These are phyloP conservation scores for Rhazya stricta DNA, from an alignment of 257 asterid species.

Conservation along the genomic window DNA sequence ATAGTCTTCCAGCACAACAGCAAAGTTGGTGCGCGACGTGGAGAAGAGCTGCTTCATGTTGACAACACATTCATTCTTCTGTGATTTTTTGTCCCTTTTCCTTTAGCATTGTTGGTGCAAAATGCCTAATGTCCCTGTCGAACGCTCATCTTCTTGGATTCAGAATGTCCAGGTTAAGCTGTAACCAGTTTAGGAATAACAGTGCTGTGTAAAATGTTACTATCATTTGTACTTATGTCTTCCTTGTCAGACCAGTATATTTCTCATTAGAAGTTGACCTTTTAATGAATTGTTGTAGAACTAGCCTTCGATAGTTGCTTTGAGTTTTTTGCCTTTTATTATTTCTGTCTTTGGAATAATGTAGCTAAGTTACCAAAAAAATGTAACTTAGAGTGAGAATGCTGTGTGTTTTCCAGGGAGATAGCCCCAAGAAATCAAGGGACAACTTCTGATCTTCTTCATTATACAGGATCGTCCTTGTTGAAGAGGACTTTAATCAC, in stretches of 20 bases:
- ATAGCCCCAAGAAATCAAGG: not conserved
- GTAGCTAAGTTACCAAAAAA: not conserved
- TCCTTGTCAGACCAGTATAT: not conserved
- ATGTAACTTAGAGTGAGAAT: not conserved
- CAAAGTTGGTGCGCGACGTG: slow-evolving; percentile 27
- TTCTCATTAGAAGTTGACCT: not conserved
- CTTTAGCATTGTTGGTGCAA: not conserved
- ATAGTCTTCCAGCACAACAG: slow-evolving; percentile 21
- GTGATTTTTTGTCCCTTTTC: not conserved
- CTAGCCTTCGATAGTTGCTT: not conserved
- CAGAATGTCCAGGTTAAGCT: slow-evolving; percentile 15
- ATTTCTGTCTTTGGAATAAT: not conserved
- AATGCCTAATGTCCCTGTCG: not conserved
- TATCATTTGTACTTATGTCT: not conserved
- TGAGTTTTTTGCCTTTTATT: not conserved
- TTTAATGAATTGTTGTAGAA: not conserved
- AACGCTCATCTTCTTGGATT: slow-evolving; percentile 7
- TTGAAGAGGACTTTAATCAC: not conserved
- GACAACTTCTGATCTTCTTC: not conserved
- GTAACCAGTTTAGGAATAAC: slow-evolving; percentile 4
- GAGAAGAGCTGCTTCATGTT: slow-evolving; percentile 27
- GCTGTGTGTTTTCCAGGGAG: too few species aligned
- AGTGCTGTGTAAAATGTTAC: not conserved
- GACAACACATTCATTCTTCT: slow-evolving; percentile 10
- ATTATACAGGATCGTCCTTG: not conserved